Conservation (phyloP, 768 basidiomycete species). For the Boletus rubroflammeus region DNA sequence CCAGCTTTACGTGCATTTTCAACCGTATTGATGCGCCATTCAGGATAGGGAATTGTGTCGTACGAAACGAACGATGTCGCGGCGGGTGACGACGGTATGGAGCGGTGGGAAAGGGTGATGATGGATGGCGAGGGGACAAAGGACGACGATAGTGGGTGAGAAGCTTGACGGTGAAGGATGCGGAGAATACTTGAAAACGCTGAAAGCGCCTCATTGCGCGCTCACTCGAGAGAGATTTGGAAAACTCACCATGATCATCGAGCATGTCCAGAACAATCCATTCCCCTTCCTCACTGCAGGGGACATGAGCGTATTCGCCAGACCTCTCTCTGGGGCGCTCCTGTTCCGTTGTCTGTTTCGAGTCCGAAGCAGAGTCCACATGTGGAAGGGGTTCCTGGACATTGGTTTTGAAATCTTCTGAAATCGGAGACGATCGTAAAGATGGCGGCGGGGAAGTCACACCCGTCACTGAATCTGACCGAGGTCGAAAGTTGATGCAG, state of each 20-base stretch:
- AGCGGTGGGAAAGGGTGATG: slow-evolving; percentile 52
- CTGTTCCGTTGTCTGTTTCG: slow-evolving; percentile 4
- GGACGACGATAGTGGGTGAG: slow-evolving; percentile 35
- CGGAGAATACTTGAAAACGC: slow-evolving; percentile 50
- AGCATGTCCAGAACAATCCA: slow-evolving; percentile 54
- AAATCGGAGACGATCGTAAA: slow-evolving; percentile 25
- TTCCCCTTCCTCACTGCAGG: slow-evolving; percentile 32
- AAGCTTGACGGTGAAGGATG: slow-evolving; percentile 46
- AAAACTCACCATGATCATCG: slow-evolving; percentile 39
- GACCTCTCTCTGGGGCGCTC: neutral
- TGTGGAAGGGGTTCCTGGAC: neutral
- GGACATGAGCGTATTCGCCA: neutral
- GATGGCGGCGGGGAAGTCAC: slow-evolving; percentile 19
- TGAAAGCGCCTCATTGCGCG: slow-evolving; percentile 17
- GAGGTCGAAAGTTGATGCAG: slow-evolving; percentile 38
- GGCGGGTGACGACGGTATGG: neutral
- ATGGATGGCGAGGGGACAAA: slow-evolving; percentile 45
- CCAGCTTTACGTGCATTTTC: slow-evolving; percentile 54
- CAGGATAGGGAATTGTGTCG: slow-evolving; percentile 54
- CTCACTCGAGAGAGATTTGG: neutral
- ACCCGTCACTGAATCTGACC: neutral
- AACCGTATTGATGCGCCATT: slow-evolving; percentile 56
- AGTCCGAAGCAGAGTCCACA: neutral
- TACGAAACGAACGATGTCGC: slow-evolving; percentile 25
- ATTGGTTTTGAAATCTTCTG: slow-evolving; percentile 10